Conservation (phyloP, 371 early-diverging fungal genomes). For the Choanephora cucurbitarum region DNA sequence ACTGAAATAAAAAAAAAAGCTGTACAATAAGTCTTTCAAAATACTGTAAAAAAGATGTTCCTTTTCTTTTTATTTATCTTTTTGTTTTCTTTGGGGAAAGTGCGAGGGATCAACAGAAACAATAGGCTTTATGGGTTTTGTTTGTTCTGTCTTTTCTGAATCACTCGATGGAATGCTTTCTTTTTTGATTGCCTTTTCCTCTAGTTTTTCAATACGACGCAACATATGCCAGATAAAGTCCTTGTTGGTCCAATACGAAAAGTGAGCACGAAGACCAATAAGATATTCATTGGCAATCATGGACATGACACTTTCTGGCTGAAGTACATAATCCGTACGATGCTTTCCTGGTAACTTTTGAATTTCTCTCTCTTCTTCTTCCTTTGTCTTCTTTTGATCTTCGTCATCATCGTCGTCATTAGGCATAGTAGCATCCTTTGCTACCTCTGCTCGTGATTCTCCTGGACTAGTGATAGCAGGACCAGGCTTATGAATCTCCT, state of each 20-base stretch:
- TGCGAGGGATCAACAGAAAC: not conserved
- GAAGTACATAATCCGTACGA: constrained; percentile 49
- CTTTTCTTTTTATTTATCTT: not conserved
- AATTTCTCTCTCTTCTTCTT: constrained; percentile 17
- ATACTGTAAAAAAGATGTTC: not conserved
- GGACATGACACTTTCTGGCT: constrained; percentile 52
- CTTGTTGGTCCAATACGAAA: constrained; percentile 57
- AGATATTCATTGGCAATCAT: constrained; percentile 58
- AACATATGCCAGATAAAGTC: constrained; percentile 54
- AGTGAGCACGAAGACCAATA: constrained; percentile 51
- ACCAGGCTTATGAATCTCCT: constrained; percentile 41
- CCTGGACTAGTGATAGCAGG: constrained; percentile 38
- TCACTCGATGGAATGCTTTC: not conserved
- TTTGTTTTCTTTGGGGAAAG: not conserved
- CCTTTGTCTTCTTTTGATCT: constrained; percentile 14
- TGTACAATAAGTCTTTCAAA: too few relatives aligned
- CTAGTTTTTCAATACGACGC: constrained; percentile 34
- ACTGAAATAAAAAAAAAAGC: too few relatives aligned
- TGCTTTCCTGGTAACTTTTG: constrained; percentile 31
- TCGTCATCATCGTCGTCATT: constrained; percentile 6
- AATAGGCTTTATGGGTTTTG: not conserved
- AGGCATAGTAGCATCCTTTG: constrained; percentile 34
- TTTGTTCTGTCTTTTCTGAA: too few relatives aligned
- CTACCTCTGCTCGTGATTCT: constrained; percentile 34
- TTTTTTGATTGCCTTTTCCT: not conserved